phyloP scores from a whole-genome alignment of 2,329 filamentous ascomycete genomes.

The Neofusicoccum cordaticola region DNA sequence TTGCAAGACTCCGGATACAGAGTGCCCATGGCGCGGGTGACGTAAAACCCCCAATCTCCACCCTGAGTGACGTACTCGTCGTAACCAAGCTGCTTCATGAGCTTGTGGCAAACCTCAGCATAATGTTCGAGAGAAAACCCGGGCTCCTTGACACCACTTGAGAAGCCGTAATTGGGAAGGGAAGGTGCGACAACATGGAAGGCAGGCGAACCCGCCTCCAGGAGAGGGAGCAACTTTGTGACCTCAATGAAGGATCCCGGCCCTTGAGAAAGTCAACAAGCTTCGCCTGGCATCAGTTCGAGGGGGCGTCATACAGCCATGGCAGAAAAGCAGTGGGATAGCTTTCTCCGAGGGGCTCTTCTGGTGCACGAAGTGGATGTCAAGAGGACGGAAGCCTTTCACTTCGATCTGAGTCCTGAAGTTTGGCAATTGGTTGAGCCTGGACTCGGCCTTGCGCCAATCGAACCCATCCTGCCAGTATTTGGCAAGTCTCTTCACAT shows the following conservation, averaged over 20 bases:
- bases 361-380: constrained; percentile 65
- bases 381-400: constrained; percentile 57
- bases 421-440: constrained; percentile 61
- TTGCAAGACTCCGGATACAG: constrained; percentile 57
- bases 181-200: constrained; percentile 56
- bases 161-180: constrained; percentile 58
- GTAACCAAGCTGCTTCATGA: constrained; percentile 69
- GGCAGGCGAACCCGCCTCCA: constrained; percentile 43
- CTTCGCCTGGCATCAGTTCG: background rate
- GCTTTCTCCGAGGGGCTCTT: constrained; percentile 50
- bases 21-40: constrained; percentile 61
- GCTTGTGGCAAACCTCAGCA: constrained; percentile 62
- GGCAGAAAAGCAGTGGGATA: constrained; percentile 65
- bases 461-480: constrained; percentile 59
- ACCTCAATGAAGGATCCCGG: constrained; percentile 69
- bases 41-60: constrained; percentile 68
- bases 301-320: constrained; percentile 51
- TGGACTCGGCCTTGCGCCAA: constrained; percentile 59
- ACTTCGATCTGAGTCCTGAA: constrained; percentile 54
- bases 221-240: constrained; percentile 55
- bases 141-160: constrained; percentile 47
- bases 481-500: constrained; percentile 57
- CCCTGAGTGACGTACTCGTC: constrained; percentile 54
- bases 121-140: constrained; percentile 61
- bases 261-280: constrained; percentile 36